Base-by-base conservation (phyloP, 129 eudicot species). In the Flaveria brownii region DNA sequence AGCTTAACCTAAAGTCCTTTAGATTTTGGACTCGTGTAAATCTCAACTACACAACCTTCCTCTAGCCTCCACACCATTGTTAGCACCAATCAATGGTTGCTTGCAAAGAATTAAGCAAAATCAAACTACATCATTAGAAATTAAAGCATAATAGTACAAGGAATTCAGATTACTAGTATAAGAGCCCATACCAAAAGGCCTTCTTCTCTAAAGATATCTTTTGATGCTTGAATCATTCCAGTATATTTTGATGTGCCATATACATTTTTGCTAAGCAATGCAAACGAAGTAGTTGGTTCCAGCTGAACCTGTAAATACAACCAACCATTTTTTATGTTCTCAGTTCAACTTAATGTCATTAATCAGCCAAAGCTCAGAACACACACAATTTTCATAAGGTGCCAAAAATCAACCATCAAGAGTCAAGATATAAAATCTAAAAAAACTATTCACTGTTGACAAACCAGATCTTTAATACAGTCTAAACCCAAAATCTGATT, bases 151-250 rank as follows among this genome's bases (percentile, higher is more conserved):
- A 12, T 4, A 79, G 25, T 17, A 14, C 16, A 30, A 51, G 52
- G 16, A 15, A 64, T 16, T 63, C 30, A 63, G 17, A 42, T 36
- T 55, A 17, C 11, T 42, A 33, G 47, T 43, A 66, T n/a, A 77
- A 16, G 14, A 36, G 65, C 43, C 69, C 72, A 54, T 87, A 93
- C 98, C 88, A 72, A 75, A 41, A 87, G 80, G 54, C 98, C 98
- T 86, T 93, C 98, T 74, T 93, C 98, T 82, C 91, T 87, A 50
- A 87, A 81, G 45, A 93, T 93, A 65, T 91, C 98, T 83, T 84
- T 93, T 11, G 93, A 74, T 84, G 98, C 98, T 81, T 93, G 98
- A 67, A 88, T 57, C 96, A 91, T 93, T 75, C 98, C 88, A 0
- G 93, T 88, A 79, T 93, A 93, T 74, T 93, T 93, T 42, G 98